Evolutionary conservation across 352 stramenopile genomes (phyloP).

Genomic region (Phytophthora tubulina): DNA sequence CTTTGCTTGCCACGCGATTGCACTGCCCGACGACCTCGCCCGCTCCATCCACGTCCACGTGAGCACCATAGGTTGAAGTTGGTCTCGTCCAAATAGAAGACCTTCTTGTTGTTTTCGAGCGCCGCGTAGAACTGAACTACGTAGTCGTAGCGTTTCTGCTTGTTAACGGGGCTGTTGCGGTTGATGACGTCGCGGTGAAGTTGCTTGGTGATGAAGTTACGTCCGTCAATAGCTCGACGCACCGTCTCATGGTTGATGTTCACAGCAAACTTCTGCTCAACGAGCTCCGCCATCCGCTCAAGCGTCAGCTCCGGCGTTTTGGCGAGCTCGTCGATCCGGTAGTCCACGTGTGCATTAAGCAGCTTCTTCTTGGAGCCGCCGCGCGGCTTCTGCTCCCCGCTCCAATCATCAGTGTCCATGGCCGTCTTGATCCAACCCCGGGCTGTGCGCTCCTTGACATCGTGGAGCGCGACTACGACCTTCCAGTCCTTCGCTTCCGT

Average conservation of each 20-base stretch:
- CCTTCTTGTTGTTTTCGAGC: not conserved
- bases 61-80: too few species aligned
- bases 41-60: too few species aligned
- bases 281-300: not conserved
- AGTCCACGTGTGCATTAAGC: not conserved
- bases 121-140: not conserved
- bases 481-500: slow-evolving; percentile 1
- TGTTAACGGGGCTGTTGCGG: too few species aligned
- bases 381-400: not conserved
- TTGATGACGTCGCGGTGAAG: too few species aligned
- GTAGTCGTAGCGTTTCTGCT: not conserved
- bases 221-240: not conserved
- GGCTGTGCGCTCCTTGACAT: not conserved
- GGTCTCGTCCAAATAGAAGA: too few species aligned
- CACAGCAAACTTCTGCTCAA: slow-evolving; percentile 1
- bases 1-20: too few species aligned
- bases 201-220: not conserved
- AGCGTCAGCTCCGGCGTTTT: not conserved
- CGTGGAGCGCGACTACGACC: not conserved
- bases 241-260: not conserved
- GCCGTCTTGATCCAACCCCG: not conserved
- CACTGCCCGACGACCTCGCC: too few species aligned
- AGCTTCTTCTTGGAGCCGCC: slow-evolving; percentile 4
- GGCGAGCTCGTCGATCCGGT: not conserved
- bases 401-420: not conserved